phyloP scores from a whole-genome alignment of 2,329 filamentous ascomycete species.

The Beauveria brongniartii region DNA sequence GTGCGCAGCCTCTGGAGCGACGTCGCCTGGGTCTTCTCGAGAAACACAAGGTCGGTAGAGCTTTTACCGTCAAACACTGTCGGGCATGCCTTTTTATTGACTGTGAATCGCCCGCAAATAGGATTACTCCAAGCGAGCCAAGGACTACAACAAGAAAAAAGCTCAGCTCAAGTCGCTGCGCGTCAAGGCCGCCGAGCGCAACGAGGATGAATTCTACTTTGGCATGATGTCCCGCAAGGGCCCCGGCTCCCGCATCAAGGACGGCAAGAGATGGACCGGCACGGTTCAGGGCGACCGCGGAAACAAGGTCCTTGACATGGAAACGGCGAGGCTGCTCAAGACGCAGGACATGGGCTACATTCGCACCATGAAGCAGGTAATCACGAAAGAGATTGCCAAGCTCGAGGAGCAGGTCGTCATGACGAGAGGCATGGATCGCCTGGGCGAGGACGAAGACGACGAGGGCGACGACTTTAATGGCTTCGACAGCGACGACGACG shows the following conservation, averaged over 20 bases:
- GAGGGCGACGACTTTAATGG: slow-evolving; percentile 24
- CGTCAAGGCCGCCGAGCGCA: slow-evolving; percentile 55
- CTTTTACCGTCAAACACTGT: not conserved
- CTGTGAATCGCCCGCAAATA: slow-evolving; percentile 17
- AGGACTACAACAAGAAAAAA: slow-evolving; percentile 61
- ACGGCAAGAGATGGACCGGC: slow-evolving; percentile 45
- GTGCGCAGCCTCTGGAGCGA: slow-evolving; percentile 77
- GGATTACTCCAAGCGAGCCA: slow-evolving; percentile 58
- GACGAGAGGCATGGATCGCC: slow-evolving; percentile 27
- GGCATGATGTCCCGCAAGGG: slow-evolving; percentile 58
- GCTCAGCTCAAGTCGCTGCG: slow-evolving; percentile 49
- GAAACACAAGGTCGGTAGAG: slow-evolving; percentile 69
- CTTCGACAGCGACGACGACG: slow-evolving; percentile 25
- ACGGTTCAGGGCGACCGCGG: slow-evolving; percentile 51
- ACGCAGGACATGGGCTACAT: slow-evolving; percentile 62
- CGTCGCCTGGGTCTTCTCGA: slow-evolving; percentile 85
- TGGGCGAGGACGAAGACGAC: slow-evolving; percentile 27
- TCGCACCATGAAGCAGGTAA: slow-evolving; percentile 52
- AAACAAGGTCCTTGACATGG: slow-evolving; percentile 45
- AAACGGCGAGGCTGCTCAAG: slow-evolving; percentile 56
- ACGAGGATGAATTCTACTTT: slow-evolving; percentile 68
- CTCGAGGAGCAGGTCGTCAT: slow-evolving; percentile 48
- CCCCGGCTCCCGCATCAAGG: slow-evolving; percentile 40
- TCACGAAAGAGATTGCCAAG: slow-evolving; percentile 46
- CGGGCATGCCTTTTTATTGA: not conserved